Base-by-base conservation (phyloP, 1,139 yeast species). In the Hemisphaericaspora xylofermentans region DNA sequence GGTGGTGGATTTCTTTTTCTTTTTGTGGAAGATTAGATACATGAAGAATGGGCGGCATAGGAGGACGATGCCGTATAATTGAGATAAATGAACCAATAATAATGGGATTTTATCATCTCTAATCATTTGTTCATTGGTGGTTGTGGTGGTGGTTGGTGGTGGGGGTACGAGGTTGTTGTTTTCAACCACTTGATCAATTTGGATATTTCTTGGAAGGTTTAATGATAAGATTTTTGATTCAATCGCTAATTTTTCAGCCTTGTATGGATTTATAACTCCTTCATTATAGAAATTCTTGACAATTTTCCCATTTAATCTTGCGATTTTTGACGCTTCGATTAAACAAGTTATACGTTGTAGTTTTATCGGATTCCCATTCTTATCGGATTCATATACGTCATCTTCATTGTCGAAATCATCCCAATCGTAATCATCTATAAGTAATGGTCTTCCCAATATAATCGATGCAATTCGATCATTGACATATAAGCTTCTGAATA, bases 41-140 rank as follows among this genome's bases (percentile, higher is more conserved):
- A 69, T 64, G 51, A 69, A 68, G 45, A 73, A 73, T n/a, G 78
- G 77, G 18, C 75, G 61, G 27, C 74, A 59, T 18, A 73, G 55
- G 17, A 72, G 48, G 36, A 69, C 61, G 17, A 71, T 62, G 3
- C 70, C 66, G 50, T 67, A 64, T 21, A 72, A 53, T 43, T 71
- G 71, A 2, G 64, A 58, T 22, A 70, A 52, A 49, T 73, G 76
- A 4, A 70, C 53, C 3, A 66, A 51, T 22, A 69, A 50, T 3
- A 64, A 49, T 21, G 60, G 52, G 35, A 52, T 57, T 36, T 60
- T 47, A 6, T 29, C 19, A 35, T 46, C 49, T 13, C 40, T 24
- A 12, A 16, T 31, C 15, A 27, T 56, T 15, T 37, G n/a, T 7
- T 22, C 21, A 17, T 26, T 16, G 17, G 16, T 10, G 18, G 18